Evolutionary conservation across 2,329 filamentous ascomycete genomes (phyloP).

Genomic region (Dothistroma septosporum): DNA sequence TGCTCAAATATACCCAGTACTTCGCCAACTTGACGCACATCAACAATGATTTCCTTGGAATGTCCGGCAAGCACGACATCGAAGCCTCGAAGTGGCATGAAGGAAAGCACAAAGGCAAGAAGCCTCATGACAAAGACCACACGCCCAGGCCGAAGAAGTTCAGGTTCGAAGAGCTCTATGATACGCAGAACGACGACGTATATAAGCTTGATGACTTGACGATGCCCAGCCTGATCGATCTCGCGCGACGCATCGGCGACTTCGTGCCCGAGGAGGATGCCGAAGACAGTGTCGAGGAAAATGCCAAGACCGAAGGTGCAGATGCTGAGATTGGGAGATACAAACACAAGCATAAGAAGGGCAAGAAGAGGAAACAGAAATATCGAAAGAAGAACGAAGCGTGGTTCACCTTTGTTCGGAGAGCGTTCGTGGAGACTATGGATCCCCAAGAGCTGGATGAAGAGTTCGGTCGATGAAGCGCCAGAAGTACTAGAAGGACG

Average conservation of each 20-base stretch:
- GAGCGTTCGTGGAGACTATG: slow-evolving; percentile 75
- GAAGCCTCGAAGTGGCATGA: slow-evolving; percentile 53
- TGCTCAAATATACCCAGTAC: slow-evolving; percentile 82
- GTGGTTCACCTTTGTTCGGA: slow-evolving; percentile 72
- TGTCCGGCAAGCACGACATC: slow-evolving; percentile 27
- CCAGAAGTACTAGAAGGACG: neutral
- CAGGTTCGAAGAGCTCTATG: slow-evolving; percentile 77
- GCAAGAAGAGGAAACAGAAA: slow-evolving; percentile 36
- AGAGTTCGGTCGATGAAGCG: slow-evolving; percentile 27
- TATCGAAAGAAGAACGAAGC: slow-evolving; percentile 57
- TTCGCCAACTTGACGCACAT: slow-evolving; percentile 89
- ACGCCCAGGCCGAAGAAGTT: slow-evolving; percentile 62
- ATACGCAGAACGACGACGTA: slow-evolving; percentile 69
- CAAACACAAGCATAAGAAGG: slow-evolving; percentile 32
- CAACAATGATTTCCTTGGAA: slow-evolving; percentile 62
- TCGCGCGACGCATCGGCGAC: slow-evolving; percentile 74
- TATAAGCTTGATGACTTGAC: slow-evolving; percentile 81
- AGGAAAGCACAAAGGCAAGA: slow-evolving; percentile 60
- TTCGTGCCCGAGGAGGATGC: slow-evolving; percentile 34
- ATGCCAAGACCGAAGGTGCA: slow-evolving; percentile 29
- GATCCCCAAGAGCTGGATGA: slow-evolving; percentile 60
- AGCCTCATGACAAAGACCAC: slow-evolving; percentile 45
- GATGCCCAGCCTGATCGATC: slow-evolving; percentile 70
- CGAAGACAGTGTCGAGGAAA: slow-evolving; percentile 28
- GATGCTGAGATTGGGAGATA: slow-evolving; percentile 31